Conservation (phyloP, 306 rosid genomes). For the Quercus bicolor region DNA sequence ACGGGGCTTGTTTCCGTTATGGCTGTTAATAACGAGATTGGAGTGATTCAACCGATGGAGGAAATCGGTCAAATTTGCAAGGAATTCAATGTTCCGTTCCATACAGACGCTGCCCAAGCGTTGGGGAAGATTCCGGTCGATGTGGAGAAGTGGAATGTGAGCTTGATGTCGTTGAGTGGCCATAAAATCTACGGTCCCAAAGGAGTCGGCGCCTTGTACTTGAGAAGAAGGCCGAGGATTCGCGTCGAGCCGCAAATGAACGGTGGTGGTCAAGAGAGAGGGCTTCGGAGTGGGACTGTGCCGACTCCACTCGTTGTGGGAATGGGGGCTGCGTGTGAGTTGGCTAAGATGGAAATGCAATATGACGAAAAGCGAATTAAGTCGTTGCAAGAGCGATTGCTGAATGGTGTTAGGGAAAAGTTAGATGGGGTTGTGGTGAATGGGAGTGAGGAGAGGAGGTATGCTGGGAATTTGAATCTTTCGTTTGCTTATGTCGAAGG, state of each 20-base stretch:
- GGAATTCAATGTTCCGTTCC: constrained; percentile 75
- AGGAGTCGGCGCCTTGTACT: constrained; percentile 81
- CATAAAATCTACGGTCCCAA: constrained; percentile 89
- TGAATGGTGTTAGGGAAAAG: constrained; percentile 52
- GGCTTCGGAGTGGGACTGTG: constrained; percentile 85
- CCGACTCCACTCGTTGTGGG: constrained; percentile 89
- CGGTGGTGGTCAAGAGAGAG: constrained; percentile 97
- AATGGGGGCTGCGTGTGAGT: constrained; percentile 84
- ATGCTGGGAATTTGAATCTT: constrained; percentile 72
- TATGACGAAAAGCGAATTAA: constrained; percentile 69
- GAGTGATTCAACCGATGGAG: constrained; percentile 84
- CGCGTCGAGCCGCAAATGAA: constrained; percentile 98
- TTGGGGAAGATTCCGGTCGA: constrained; percentile 83
- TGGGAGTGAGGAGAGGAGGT: constrained; percentile 82
- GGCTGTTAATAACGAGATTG: constrained; percentile 97
- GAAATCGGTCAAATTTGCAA: constrained; percentile 79
- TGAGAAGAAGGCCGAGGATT: constrained; percentile 84
- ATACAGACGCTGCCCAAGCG: constrained; percentile 95
- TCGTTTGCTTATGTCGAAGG: constrained; percentile 89
- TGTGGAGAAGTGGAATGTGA: constrained; percentile 90
- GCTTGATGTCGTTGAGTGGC: constrained; percentile 87
- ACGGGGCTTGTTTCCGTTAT: constrained; percentile 81
- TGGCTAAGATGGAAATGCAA: constrained; percentile 78
- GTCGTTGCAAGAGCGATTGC: constrained; percentile 53
- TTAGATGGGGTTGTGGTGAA: constrained; percentile 90